These are phyloP conservation scores for Lecanosticta acicola DNA, from an alignment of 2,329 filamentous ascomycete genomes.

Conservation along the genomic window DNA sequence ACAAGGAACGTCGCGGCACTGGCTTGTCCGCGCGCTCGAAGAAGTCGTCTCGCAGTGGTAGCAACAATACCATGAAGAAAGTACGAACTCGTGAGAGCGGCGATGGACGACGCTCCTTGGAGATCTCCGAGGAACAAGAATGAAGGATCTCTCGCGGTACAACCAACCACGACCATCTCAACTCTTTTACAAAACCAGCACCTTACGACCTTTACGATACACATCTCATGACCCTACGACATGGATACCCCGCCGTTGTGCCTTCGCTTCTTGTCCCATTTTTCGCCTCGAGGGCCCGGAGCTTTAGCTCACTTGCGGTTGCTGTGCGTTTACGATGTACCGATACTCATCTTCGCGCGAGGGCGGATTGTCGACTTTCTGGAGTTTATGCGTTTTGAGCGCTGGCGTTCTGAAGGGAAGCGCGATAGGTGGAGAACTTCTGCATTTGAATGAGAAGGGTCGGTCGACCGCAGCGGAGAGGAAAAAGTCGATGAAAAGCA, in stretches of 20 bases:
- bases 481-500: neutral
- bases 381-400: slow-evolving; percentile 1
- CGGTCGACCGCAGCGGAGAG: neutral
- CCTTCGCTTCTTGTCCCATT: neutral
- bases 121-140: slow-evolving; percentile 23
- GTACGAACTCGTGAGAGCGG: slow-evolving; percentile 32
- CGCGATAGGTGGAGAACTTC: too few species aligned
- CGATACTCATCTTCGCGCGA: neutral
- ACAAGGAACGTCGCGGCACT: slow-evolving; percentile 28
- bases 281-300: neutral
- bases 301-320: neutral
- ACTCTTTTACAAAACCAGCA: neutral
- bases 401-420: slow-evolving; percentile 1
- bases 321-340: slow-evolving; percentile 1
- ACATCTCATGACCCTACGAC: slow-evolving; percentile 1
- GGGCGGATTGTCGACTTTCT: neutral
- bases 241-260: slow-evolving; percentile 1
- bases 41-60: slow-evolving; percentile 44
- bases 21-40: slow-evolving; percentile 30
- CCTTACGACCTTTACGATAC: neutral
- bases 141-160: too few species aligned
- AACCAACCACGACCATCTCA: too few species aligned
- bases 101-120: slow-evolving; percentile 20
- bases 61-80: slow-evolving; percentile 48
- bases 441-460: neutral